Base-by-base conservation (phyloP, 2,329 filamentous ascomycete species). In the Fusarium tricinctum region DNA sequence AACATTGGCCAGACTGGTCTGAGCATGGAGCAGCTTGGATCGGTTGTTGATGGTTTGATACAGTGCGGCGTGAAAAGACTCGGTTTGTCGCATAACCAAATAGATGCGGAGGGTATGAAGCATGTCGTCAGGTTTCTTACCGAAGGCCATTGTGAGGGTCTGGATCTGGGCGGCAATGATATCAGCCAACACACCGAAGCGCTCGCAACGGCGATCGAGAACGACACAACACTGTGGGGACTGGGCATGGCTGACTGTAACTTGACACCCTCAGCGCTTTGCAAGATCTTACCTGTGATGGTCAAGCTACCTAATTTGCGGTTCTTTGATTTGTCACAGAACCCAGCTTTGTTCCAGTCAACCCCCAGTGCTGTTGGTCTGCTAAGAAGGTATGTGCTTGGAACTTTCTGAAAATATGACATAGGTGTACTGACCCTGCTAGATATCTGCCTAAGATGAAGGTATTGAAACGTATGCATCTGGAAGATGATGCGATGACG, bases 291-390 rank as follows among this genome's bases (percentile, higher is more conserved):
- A 50, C 93, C 93, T 6, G 88, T 88, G 8, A 80, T 98, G 54
- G 84, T 86, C 26, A 88, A 85, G 69, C 82, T 97, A 57, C 84
- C 85, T 3, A 88, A 91, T 67, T 91, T 97, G 75, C 89, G 92
- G 20, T 97, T 97, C 76, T 88, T 99, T 61, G 96, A 98, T 77
- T 83, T 99, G 35, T 97, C 93, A 7, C 93, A 97, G 74, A 98
- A 98, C 72, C 91, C 86, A 32, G 89, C 88, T 20, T 84, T 99
- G 17, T 97, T 97, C 76, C 86, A 89, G 52, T 84, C 84, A 5
- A 84, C 91, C 42, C 90, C 92, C n/a, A 93, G 88, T 73, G 92
- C 92, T 3, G 84, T 96, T 33, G 86, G 87, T 6, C 81, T 93
- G 5, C 83, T 98, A 56, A 86, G 96, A 72, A 92, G 92, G 81